phyloP scores from a whole-genome alignment of 2,329 filamentous ascomycete genomes.

The Claviceps spartinae region DNA sequence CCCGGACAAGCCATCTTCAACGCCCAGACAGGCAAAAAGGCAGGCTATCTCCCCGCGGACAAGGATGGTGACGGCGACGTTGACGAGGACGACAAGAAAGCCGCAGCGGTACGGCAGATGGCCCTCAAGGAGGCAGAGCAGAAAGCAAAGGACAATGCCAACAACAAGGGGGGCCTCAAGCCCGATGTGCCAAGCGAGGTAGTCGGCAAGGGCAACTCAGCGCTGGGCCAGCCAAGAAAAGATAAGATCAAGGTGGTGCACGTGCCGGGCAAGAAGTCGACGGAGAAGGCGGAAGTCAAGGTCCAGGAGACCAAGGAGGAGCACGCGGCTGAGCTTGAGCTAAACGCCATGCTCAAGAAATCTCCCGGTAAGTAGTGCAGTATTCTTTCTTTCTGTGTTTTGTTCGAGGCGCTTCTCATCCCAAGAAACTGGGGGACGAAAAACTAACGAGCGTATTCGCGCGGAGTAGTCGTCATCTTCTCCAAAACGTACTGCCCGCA shows the following conservation, averaged over 20 bases:
- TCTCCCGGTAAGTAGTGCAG: conserved; percentile 53
- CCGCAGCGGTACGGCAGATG: conserved; percentile 39
- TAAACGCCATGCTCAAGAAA: conserved; percentile 70
- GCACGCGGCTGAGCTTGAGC: conserved; percentile 52
- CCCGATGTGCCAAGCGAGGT: conserved; percentile 45
- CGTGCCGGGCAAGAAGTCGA: background rate
- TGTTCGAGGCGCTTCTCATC: no score
- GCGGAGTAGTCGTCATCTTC: conserved; percentile 72
- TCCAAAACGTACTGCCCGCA: conserved; percentile 87
- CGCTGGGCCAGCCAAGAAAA: conserved; percentile 32
- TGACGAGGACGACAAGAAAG: conserved; percentile 40
- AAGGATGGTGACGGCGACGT: conserved; percentile 41
- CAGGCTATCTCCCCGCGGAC: conserved; percentile 29
- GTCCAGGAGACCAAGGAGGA: conserved; percentile 41
- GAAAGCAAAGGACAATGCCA: conserved; percentile 51
- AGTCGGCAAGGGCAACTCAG: conserved; percentile 45
- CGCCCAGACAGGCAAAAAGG: conserved; percentile 23
- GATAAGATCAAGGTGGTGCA: conserved; percentile 13
- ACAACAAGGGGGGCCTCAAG: conserved; percentile 23
- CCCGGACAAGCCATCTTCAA: conserved; percentile 27
- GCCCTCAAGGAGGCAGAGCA: conserved; percentile 56
- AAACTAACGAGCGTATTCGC: no score
- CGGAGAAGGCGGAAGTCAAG: conserved; percentile 10
- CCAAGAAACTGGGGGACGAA: no score
- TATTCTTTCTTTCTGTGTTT: background rate